Percentiles rank a stretch among this genome's conserved stretches.
Conservation (phyloP, 495 filamentous ascomycete genomes). For the Polyplosphaeria fusca region DNA sequence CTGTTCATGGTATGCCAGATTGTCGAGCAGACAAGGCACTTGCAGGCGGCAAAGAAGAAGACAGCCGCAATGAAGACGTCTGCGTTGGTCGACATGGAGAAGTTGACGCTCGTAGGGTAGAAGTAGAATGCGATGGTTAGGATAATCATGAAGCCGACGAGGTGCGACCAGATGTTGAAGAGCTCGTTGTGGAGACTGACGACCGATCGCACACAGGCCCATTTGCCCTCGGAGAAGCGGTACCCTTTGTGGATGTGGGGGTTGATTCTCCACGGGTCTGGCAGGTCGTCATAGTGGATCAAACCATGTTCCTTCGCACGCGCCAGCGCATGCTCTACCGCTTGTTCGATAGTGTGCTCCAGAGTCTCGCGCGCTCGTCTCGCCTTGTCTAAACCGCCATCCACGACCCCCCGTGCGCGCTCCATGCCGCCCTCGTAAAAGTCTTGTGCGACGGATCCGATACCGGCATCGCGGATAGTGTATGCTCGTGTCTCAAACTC, state of each 20-base stretch:
- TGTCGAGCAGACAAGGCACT: slow-evolving; percentile 90
- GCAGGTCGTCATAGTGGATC: slow-evolving; percentile 84
- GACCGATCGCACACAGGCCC: slow-evolving; percentile 79
- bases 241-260: slow-evolving; percentile 89
- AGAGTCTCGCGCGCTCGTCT: slow-evolving; percentile 76
- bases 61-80: slow-evolving; percentile 86
- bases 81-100: slow-evolving; percentile 76
- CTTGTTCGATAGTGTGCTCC: slow-evolving; percentile 64
- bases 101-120: slow-evolving; percentile 83
- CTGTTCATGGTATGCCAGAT: slow-evolving; percentile 99
- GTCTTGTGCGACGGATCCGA: slow-evolving; percentile 48
- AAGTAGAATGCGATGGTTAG: slow-evolving; percentile 92
- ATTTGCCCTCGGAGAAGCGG: slow-evolving; percentile 83
- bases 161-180: slow-evolving; percentile 97
- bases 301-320: slow-evolving; percentile 78
- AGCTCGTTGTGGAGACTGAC: slow-evolving; percentile 86
- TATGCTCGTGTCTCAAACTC: slow-evolving; percentile 84
- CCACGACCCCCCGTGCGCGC: slow-evolving; percentile 72
- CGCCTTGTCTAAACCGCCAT: slow-evolving; percentile 79
- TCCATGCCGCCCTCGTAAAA: slow-evolving; percentile 68
- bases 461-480: slow-evolving; percentile 56
- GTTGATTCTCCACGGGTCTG: slow-evolving; percentile 90
- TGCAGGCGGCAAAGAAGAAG: slow-evolving; percentile 96
- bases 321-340: slow-evolving; percentile 69
- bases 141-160: slow-evolving; percentile 80